A percentile compares a stretch with the other conserved stretches of the same genome.
These are phyloP conservation scores for Russula ochroleuca DNA, from an alignment of 768 basidiomycete species.

Conservation along the genomic window DNA sequence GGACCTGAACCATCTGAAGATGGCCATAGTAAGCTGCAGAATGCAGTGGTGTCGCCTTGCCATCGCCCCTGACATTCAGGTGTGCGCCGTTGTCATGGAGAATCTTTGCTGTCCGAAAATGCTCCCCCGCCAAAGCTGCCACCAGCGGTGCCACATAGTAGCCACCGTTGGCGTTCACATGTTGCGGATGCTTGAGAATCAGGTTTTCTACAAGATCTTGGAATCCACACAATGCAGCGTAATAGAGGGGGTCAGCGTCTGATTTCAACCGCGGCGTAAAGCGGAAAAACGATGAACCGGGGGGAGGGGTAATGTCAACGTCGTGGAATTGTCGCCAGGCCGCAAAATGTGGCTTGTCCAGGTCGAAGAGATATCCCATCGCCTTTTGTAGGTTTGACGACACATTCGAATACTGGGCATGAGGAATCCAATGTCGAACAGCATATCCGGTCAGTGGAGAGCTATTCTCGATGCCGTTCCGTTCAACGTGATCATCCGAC, in stretches of 20 bases:
- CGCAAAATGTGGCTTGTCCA: not conserved
- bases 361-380: not conserved
- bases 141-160: not conserved
- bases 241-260: not conserved
- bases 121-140: not conserved
- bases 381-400: not conserved
- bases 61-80: not conserved
- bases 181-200: not conserved
- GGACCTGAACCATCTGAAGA: not conserved
- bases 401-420: not conserved
- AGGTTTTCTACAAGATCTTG: not conserved
- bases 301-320: not conserved
- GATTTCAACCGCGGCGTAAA: not conserved
- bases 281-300: not conserved
- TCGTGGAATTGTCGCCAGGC: not conserved
- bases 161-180: not conserved
- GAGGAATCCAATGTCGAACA: not conserved
- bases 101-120: not conserved
- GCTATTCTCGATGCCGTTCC: no score
- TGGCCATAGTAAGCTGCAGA: not conserved
- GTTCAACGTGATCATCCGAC: not conserved
- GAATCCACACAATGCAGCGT: conserved; percentile 1
- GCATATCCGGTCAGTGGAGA: not conserved
- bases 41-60: not conserved
- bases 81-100: not conserved